These are phyloP conservation scores for Anisodus tanguticus DNA, from an alignment of 257 asterid genomes.

Conservation along the genomic window DNA sequence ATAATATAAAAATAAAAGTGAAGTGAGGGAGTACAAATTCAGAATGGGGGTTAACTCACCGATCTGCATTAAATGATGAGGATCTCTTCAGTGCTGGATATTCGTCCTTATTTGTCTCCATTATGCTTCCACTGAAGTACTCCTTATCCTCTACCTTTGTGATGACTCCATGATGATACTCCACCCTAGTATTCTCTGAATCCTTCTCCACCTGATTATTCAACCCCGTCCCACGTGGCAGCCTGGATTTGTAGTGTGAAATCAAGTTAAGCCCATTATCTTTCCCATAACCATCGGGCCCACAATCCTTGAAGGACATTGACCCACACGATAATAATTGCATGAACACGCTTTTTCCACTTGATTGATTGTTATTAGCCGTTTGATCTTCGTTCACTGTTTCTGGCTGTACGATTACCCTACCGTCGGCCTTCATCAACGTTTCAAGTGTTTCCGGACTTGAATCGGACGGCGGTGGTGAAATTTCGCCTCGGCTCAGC, in stretches of 20 bases:
- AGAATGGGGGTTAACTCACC: slow-evolving; percentile 42
- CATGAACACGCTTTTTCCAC: slow-evolving; percentile 49
- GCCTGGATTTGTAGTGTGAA: slow-evolving; percentile 50
- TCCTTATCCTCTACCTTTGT: slow-evolving; percentile 67
- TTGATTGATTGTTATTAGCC: slow-evolving; percentile 15
- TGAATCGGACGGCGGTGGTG: slow-evolving; percentile 87
- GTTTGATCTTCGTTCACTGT: slow-evolving; percentile 38
- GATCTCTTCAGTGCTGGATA: slow-evolving; percentile 67
- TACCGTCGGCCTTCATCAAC: slow-evolving; percentile 67
- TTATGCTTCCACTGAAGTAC: slow-evolving; percentile 73
- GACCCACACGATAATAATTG: slow-evolving; percentile 68
- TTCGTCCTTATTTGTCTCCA: slow-evolving; percentile 63
- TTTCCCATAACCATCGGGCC: slow-evolving; percentile 42
- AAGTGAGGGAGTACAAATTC: no score
- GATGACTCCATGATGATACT: background rate
- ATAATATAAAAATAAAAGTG: no score
- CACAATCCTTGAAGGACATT: slow-evolving; percentile 60
- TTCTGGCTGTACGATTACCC: slow-evolving; percentile 41
- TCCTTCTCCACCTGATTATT: slow-evolving; percentile 29
- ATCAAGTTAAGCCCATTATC: slow-evolving; percentile 44
- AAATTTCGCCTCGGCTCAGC: slow-evolving; percentile 53
- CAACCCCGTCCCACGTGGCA: slow-evolving; percentile 41
- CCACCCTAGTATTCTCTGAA: background rate
- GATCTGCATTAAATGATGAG: slow-evolving; percentile 74
- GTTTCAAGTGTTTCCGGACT: slow-evolving; percentile 85